Percentiles rank a stretch among this genome's conserved stretches.
Evolutionary conservation across 2,329 filamentous ascomycete genomes (phyloP).

Genomic region (Pseudofabraea citricarpa): DNA sequence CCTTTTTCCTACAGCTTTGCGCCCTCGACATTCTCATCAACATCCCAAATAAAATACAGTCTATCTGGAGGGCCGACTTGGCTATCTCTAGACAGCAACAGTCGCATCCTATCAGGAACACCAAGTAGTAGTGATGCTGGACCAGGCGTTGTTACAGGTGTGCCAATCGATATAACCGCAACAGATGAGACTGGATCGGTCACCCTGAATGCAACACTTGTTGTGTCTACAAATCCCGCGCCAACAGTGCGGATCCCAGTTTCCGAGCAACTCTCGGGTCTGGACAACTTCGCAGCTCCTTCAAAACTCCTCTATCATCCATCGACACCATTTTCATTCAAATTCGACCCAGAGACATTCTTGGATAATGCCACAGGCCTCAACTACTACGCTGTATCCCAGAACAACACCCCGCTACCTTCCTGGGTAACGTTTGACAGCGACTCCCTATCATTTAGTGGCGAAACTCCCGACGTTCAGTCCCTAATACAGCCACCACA

Average conservation of each 20-base stretch:
- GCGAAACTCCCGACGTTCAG: slow-evolving; percentile 61
- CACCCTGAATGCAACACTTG: slow-evolving; percentile 62
- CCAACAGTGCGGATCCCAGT: slow-evolving; percentile 54
- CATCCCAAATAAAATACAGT: slow-evolving; percentile 57
- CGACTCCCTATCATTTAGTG: slow-evolving; percentile 60
- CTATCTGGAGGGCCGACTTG: slow-evolving; percentile 64
- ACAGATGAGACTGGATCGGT: slow-evolving; percentile 60
- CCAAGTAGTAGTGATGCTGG: slow-evolving; percentile 50
- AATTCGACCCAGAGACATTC: slow-evolving; percentile 59
- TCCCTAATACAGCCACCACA: slow-evolving; percentile 65
- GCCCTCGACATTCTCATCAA: slow-evolving; percentile 65
- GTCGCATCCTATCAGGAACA: slow-evolving; percentile 65
- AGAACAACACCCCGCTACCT: slow-evolving; percentile 75
- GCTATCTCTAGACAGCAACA: slow-evolving; percentile 65
- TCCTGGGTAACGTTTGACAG: slow-evolving; percentile 79
- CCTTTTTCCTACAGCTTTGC: slow-evolving; percentile 70
- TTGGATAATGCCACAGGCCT: slow-evolving; percentile 40
- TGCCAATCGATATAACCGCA: slow-evolving; percentile 60
- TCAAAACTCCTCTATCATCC: slow-evolving; percentile 53
- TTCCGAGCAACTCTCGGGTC: slow-evolving; percentile 49
- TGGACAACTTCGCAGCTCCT: slow-evolving; percentile 57
- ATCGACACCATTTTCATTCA: slow-evolving; percentile 46
- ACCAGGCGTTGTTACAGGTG: slow-evolving; percentile 45
- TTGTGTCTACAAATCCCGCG: slow-evolving; percentile 56
- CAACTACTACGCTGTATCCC: slow-evolving; percentile 73